Evolutionary conservation across 352 stramenopile species (phyloP).

Genomic region (Peronospora destructor): DNA sequence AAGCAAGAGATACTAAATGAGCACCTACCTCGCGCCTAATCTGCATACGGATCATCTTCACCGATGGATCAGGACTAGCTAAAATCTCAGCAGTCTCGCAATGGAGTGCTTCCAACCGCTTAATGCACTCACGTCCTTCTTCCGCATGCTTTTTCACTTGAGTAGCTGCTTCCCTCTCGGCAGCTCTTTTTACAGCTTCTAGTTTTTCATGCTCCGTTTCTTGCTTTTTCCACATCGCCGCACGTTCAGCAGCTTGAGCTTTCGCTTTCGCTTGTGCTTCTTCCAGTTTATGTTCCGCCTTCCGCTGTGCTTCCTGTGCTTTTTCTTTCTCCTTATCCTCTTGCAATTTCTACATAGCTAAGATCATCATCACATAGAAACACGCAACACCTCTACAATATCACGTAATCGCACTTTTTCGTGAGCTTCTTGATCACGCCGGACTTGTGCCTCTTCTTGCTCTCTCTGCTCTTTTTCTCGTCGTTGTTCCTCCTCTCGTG

Average conservation of each 20-base stretch:
- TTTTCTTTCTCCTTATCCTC: conserved; percentile 24
- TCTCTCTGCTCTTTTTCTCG: conserved; percentile 30
- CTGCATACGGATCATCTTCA: conserved; percentile 66
- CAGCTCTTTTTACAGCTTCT: conserved; percentile 32
- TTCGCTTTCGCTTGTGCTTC: conserved; percentile 33
- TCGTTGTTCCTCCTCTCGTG: conserved; percentile 23
- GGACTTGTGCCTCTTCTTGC: conserved; percentile 29
- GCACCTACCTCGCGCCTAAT: conserved; percentile 51
- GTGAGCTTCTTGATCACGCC: conserved; percentile 30
- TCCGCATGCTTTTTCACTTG: conserved; percentile 39
- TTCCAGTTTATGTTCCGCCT: conserved; percentile 22
- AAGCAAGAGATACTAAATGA: background rate
- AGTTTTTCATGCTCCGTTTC: conserved; percentile 27
- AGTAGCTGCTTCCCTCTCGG: conserved; percentile 27
- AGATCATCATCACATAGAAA: conserved; percentile 1
- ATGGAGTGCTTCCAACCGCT: conserved; percentile 48
- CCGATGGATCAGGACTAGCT: conserved; percentile 33
- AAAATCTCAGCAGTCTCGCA: conserved; percentile 40
- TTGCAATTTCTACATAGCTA: conserved; percentile 15
- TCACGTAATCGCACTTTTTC: conserved; percentile 24
- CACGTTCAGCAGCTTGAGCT: conserved; percentile 23
- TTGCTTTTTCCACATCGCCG: conserved; percentile 25
- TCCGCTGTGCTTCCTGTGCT: conserved; percentile 20
- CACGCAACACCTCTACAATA: background rate
- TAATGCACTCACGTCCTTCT: conserved; percentile 39